A percentile compares a stretch with the other conserved stretches of the same genome.
Evolutionary conservation across 805 yeast species (phyloP).

Genomic region (Grigorovia jiainica): DNA sequence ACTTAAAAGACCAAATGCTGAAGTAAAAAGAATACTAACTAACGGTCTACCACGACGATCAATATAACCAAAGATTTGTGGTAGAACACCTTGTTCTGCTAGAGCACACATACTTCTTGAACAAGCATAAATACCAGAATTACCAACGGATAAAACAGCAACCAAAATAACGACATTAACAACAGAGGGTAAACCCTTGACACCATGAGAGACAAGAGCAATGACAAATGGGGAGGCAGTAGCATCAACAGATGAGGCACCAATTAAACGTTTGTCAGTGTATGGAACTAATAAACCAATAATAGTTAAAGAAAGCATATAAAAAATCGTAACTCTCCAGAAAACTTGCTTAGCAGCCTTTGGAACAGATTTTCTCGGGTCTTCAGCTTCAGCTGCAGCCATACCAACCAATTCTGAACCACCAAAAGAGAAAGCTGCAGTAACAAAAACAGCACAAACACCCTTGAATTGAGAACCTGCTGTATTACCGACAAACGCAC

Average conservation of each 20-base stretch:
- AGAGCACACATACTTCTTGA: slow-evolving; percentile 58
- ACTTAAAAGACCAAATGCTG: slow-evolving; percentile 47
- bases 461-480: slow-evolving; percentile 17
- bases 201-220: slow-evolving; percentile 56
- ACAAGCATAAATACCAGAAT: slow-evolving; percentile 60
- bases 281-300: slow-evolving; percentile 42
- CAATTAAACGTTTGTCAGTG: slow-evolving; percentile 34
- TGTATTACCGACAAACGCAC: slow-evolving; percentile 45
- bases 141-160: too few relatives aligned
- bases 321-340: slow-evolving; percentile 45
- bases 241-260: slow-evolving; percentile 45
- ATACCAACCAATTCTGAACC: slow-evolving; percentile 46
- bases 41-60: slow-evolving; percentile 73
- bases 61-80: slow-evolving; percentile 45
- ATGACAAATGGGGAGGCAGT: slow-evolving; percentile 73
- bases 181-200: slow-evolving; percentile 52
- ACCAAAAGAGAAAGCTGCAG: slow-evolving; percentile 57
- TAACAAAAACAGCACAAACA: slow-evolving; percentile 64
- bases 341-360: slow-evolving; percentile 46
- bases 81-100: slow-evolving; percentile 56
- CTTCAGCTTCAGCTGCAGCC: slow-evolving; percentile 40
- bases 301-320: slow-evolving; percentile 35
- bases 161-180: slow-evolving; percentile 63
- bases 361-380: slow-evolving; percentile 41
- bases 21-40: slow-evolving; percentile 42